These are phyloP conservation scores for Micractinium sp. DNA, from an alignment of 139 green algal genomes.

Conservation along the genomic window DNA sequence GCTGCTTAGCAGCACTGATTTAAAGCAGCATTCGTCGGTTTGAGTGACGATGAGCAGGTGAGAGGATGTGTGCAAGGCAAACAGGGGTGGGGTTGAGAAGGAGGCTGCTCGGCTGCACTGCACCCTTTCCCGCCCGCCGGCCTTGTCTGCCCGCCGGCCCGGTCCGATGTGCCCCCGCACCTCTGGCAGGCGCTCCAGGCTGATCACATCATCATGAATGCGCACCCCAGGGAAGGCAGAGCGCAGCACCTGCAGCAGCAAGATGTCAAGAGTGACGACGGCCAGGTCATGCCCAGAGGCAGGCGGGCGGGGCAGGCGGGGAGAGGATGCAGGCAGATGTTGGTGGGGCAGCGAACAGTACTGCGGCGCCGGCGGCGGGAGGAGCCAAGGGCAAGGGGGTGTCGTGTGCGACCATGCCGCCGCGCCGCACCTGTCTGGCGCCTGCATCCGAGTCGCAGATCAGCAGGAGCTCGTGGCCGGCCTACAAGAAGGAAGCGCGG, in stretches of 20 bases:
- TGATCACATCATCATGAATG: slow-evolving; percentile 38
- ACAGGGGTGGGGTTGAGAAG: no score
- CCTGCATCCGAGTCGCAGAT: slow-evolving; percentile 84
- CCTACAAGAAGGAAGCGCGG: slow-evolving; percentile 53
- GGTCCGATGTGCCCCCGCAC: background rate
- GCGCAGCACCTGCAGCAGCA: slow-evolving; percentile 10
- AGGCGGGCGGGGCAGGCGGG: no score
- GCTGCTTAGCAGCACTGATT: no score
- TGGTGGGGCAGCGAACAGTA: no score
- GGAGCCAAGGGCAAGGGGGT: background rate
- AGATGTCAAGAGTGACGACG: background rate
- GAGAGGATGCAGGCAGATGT: no score
- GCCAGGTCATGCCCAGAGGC: background rate
- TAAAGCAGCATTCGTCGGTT: no score
- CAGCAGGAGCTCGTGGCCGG: slow-evolving; percentile 85
- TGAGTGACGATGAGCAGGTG: no score
- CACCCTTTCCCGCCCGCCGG: no score
- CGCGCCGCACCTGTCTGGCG: slow-evolving; percentile 70
- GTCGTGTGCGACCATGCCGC: background rate
- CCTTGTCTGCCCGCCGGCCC: background rate
- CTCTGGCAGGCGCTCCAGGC: slow-evolving; percentile 41
- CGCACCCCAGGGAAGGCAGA: background rate
- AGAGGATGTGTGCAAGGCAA: background rate
- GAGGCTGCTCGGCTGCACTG: no score
- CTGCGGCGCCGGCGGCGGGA: background rate